Base-by-base conservation (phyloP, 2,329 filamentous ascomycete species). In the Pseudogymnoascus sp. region DNA sequence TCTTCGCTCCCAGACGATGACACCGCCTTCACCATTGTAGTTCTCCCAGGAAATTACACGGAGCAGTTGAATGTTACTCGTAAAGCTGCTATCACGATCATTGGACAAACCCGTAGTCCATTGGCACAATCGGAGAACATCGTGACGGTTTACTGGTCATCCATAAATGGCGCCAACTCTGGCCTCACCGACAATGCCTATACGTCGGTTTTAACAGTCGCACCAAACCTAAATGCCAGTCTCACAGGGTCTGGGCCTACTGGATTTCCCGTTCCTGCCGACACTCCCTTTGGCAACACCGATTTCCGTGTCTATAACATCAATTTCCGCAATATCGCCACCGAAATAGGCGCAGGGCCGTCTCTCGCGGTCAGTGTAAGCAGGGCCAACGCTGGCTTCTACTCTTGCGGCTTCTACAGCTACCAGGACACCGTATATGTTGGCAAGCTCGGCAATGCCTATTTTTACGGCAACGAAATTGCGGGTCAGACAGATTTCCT, bases 371-470 rank as follows among this genome's bases (percentile, higher is more conserved):
- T 88, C 6, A 83, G 81, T 16, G 77, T 87, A 4, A 83, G 81
- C 65, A 81, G 83, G 49, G 84, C 86, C 0, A 89, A 89, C 69
- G 80, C 83, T 0, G 84, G 84, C 0, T 89, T 89, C 69, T 89
- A 89, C 70, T 82, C 81, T 55, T 85, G 82, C 55, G 83, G 85
- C 0, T 83, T 89, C 67, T 85, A 86, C 69, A 85, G 81, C 63
- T 89, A 85, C 68, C 86, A 89, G 72, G 86, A 89, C 65, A 89
- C 86, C 6, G 83, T 88, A 3, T 89, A 88, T 67, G 71, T 88
- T 14, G 86, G 86, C 61, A 88, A 89, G 69, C 75, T 87, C 0
- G 86, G 82, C 31, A 88, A 87, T 66, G 81, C 81, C 0, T 88
- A 87, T 73, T 85, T 89, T 72, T 80, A 84, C 70, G 76, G 81